Evolutionary conservation across 179 eudicot species (phyloP).

Genomic region (Corrigiola litoralis): DNA sequence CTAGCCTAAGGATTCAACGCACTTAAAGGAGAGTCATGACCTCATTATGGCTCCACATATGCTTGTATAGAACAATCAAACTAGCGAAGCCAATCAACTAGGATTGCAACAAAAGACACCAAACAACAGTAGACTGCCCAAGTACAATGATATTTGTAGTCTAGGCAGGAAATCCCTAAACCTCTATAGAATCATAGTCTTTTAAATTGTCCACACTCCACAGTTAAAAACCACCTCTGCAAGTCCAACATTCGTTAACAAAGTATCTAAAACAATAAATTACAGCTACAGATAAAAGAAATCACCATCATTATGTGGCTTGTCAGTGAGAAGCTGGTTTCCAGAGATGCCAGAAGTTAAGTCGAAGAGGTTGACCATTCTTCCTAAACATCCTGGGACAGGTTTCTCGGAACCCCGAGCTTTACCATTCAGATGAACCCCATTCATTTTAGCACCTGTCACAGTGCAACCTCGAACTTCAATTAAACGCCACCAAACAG

Average conservation of each 20-base stretch:
- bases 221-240: neutral
- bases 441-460: constrained; percentile 68
- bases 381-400: constrained; percentile 79
- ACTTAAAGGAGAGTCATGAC: neutral
- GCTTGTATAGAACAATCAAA: neutral
- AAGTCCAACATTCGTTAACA: neutral
- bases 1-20: neutral
- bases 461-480: neutral
- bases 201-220: too few relatives aligned
- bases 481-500: constrained; percentile 3
- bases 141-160: too few relatives aligned
- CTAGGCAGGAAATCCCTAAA: too few relatives aligned
- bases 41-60: neutral
- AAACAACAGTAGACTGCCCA: neutral
- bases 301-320: constrained; percentile 75
- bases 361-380: constrained; percentile 91
- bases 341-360: constrained; percentile 52
- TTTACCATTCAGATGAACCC: constrained; percentile 43
- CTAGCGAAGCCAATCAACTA: neutral
- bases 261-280: neutral
- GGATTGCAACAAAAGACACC: neutral
- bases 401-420: constrained; percentile 45
- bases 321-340: constrained; percentile 72
- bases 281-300: constrained; percentile 7
- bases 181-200: too few relatives aligned